phyloP scores from a whole-genome alignment of 129 eudicot genomes.

The Tagetes patula region DNA sequence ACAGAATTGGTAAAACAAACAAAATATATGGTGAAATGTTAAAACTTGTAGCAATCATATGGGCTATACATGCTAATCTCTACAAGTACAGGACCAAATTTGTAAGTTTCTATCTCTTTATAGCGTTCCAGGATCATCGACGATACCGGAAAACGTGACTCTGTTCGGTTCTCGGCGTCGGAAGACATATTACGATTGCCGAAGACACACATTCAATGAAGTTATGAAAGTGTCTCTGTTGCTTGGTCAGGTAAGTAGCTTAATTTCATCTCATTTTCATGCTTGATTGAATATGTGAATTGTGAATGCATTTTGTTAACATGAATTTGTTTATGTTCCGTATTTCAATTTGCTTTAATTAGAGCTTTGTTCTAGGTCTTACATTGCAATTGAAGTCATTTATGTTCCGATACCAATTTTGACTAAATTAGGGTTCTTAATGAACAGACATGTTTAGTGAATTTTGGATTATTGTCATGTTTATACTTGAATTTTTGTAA shows the following conservation, averaged over 20 bases:
- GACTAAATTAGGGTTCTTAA: background rate
- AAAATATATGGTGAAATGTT: too few species aligned
- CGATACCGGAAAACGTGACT: background rate
- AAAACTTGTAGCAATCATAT: too few species aligned
- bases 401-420: background rate
- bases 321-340: background rate
- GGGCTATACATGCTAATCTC: too few species aligned
- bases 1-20: too few species aligned
- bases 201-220: background rate
- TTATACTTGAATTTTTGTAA: constrained; percentile 5
- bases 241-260: constrained; percentile 4
- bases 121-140: background rate
- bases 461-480: background rate
- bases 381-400: background rate
- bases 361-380: background rate
- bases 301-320: background rate
- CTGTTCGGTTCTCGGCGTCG: background rate
- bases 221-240: background rate
- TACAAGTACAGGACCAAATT: background rate
- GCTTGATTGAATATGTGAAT: background rate
- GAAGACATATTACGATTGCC: background rate
- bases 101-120: background rate
- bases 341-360: background rate
- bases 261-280: background rate
- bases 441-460: background rate